These are phyloP conservation scores for Olyra latifolia DNA, from an alignment of 176 grass and related monocot genomes.

Conservation along the genomic window DNA sequence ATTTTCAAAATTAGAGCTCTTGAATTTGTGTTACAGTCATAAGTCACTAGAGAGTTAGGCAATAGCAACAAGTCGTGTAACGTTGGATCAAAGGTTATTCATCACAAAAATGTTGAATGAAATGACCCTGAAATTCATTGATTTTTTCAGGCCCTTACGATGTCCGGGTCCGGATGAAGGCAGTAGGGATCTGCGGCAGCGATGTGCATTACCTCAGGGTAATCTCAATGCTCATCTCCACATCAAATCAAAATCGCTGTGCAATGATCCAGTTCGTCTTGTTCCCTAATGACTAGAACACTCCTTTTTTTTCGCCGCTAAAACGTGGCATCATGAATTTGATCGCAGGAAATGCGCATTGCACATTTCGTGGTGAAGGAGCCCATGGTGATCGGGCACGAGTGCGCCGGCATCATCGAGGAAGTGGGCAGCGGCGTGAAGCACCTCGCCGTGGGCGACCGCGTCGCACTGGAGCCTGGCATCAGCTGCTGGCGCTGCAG, in stretches of 20 bases:
- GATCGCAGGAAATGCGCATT: constrained; percentile 64
- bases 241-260: neutral
- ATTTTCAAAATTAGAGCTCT: neutral
- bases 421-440: constrained; percentile 69
- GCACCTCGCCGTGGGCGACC: constrained; percentile 56
- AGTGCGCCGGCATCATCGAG: constrained; percentile 86
- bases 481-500: constrained; percentile 93
- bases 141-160: constrained; percentile 58
- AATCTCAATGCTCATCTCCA: neutral
- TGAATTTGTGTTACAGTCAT: neutral
- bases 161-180: constrained; percentile 88
- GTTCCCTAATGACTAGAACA: no score
- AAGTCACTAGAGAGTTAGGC: neutral
- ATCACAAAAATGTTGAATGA: neutral
- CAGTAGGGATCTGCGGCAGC: constrained; percentile 90
- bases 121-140: neutral
- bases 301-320: neutral
- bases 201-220: constrained; percentile 99
- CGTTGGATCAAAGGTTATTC: neutral
- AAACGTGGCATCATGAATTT: neutral
- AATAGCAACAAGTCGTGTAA: neutral
- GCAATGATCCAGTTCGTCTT: neutral
- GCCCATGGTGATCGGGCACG: constrained; percentile 96
- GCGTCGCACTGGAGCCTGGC: constrained; percentile 84
- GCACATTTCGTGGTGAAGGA: constrained; percentile 89